Conservation (phyloP, 2,329 filamentous ascomycete species). For the Colletotrichum sansevieriae region DNA sequence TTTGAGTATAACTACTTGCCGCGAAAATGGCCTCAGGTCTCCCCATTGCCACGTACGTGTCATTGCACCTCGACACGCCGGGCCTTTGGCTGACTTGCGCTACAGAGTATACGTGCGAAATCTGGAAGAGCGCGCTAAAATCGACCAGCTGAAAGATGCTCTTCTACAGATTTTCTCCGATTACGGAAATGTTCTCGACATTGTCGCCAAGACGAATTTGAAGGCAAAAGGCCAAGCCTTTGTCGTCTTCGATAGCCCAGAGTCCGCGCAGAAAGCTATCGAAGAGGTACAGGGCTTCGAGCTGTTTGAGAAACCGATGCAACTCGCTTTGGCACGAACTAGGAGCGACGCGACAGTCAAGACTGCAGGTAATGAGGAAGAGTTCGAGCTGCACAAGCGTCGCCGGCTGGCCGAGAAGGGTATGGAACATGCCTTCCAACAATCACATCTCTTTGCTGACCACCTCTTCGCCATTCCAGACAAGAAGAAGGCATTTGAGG, state of each 20-base stretch:
- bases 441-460: neutral
- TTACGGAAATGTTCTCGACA: constrained; percentile 87
- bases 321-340: constrained; percentile 83
- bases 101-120: constrained; percentile 80
- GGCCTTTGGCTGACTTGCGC: constrained; percentile 51
- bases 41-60: constrained; percentile 78
- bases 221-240: constrained; percentile 97
- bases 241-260: constrained; percentile 86
- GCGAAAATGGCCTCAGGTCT: constrained; percentile 55
- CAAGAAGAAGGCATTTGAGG: constrained; percentile 85
- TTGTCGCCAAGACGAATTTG: constrained; percentile 89
- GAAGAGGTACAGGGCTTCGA: constrained; percentile 94
- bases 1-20: neutral
- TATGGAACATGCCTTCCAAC: constrained; percentile 53
- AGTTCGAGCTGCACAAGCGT: constrained; percentile 88
- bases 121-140: constrained; percentile 91
- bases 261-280: constrained; percentile 83
- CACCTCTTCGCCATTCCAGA: constrained; percentile 53
- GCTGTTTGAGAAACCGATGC: constrained; percentile 91
- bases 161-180: constrained; percentile 86
- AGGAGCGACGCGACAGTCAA: constrained; percentile 90
- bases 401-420: constrained; percentile 90
- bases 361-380: constrained; percentile 79
- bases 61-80: constrained; percentile 78
- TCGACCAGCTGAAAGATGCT: constrained; percentile 79